Base-by-base conservation (phyloP, 164 flowering plant genomes). In the Nelumbo lutea region DNA sequence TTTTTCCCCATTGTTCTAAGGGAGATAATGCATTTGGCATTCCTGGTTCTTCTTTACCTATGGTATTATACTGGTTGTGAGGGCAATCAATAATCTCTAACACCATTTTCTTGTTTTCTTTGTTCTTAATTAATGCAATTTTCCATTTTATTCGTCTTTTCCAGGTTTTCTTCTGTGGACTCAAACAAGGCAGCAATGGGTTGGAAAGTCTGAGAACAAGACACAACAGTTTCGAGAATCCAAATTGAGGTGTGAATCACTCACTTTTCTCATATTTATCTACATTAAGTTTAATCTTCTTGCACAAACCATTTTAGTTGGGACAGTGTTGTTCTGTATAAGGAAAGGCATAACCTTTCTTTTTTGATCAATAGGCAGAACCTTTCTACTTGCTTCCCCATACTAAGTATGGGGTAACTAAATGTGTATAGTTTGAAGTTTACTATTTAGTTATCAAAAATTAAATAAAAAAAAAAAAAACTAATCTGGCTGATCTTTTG, bases 101-200 rank as follows among this genome's bases (percentile, higher is more conserved):
- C 14, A 11, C 4, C 13, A 53, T 53, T 53, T 9, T 53, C 57
- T 53, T 53, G 27, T 27, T 27, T 15, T 9, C n/a, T 53, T 13
- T 11, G n/a, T 53, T 15, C 14, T 15, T 9, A 9, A 44, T 27
- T 42, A 2, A 62, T 9, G 10, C 3, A 42, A 40, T 11, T 10
- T 39, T 10, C 9, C 47, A 46, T 39, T 15, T 14, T 59, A 40
- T 75, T 59, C 68, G 10, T 27, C 75, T 4, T 6, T 68, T 73
- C 60, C 83, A 88, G 93, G 93, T 65, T 83, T 83, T 77, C 80
- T 77, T 75, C 85, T 77, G 56, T 88, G 93, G 93, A 82, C 80
- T 70, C 86, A 88, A 67, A 82, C 69, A 50, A 84, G 93, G 78
- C 83, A 78, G 62, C 86, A 85, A 68, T 88, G 93, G 93, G 48